Conservation (phyloP, 331 rosid species). For the Phaseolus coccineus region DNA sequence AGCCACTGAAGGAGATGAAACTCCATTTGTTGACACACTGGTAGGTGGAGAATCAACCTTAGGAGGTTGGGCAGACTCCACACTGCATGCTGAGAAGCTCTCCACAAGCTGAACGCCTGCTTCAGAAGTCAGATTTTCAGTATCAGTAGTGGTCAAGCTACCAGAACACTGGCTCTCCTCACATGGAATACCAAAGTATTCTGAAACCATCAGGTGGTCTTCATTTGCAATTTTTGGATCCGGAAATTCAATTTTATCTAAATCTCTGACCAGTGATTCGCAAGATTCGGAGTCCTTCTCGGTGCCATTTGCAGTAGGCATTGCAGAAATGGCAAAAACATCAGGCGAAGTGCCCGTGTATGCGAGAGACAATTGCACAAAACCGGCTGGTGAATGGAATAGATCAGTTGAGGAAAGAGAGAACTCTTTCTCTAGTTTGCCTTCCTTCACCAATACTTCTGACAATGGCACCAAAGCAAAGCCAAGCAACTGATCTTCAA, state of each 20-base stretch:
- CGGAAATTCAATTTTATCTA: conserved; percentile 88
- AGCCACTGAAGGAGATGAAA: conserved; percentile 58
- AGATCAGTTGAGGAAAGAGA: conserved; percentile 90
- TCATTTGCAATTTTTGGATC: conserved; percentile 83
- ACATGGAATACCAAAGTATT: conserved; percentile 73
- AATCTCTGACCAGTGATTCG: conserved; percentile 61
- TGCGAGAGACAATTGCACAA: conserved; percentile 71
- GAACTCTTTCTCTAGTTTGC: conserved; percentile 87
- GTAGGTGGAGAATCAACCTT: conserved; percentile 76
- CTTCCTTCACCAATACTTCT: conserved; percentile 65
- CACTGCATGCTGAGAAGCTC: conserved; percentile 59
- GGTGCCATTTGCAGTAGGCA: conserved; percentile 41
- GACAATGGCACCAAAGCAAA: conserved; percentile 88
- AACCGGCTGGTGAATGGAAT: conserved; percentile 95
- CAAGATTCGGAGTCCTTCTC: conserved; percentile 57
- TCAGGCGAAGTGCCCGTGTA: conserved; percentile 80
- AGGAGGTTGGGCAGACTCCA: conserved; percentile 55
- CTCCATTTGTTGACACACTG: conserved; percentile 69
- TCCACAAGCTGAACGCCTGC: conserved; percentile 61
- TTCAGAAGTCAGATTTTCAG: conserved; percentile 58
- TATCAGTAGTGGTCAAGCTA: conserved; percentile 58
- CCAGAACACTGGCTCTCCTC: conserved; percentile 67
- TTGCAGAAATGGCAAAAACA: conserved; percentile 56
- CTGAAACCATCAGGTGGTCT: conserved; percentile 89
- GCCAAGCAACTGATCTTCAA: conserved; percentile 93